These are phyloP conservation scores for Sporothrix variecibatus DNA, from an alignment of 2,329 filamentous ascomycete genomes.

Conservation along the genomic window DNA sequence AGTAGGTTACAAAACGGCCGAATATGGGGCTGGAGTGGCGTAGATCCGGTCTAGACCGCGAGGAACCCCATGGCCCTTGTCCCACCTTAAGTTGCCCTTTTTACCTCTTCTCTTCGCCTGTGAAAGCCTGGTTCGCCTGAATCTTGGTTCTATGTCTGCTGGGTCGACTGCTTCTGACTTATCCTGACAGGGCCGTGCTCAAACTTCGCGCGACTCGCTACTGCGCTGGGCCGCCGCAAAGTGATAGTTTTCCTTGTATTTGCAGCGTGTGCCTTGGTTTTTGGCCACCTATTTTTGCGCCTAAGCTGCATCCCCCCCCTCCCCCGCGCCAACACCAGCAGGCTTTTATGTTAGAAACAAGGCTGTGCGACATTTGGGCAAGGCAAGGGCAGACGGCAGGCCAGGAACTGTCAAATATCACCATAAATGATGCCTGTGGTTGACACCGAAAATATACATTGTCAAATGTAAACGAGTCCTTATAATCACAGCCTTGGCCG, in stretches of 20 bases:
- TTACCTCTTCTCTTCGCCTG: background rate
- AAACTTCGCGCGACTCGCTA: background rate
- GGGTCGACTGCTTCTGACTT: background rate
- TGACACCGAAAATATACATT: background rate
- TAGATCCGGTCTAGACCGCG: constrained; percentile 21
- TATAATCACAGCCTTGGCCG: background rate
- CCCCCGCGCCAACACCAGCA: background rate
- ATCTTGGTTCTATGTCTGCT: too few relatives aligned
- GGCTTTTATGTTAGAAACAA: background rate
- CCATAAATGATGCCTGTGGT: background rate
- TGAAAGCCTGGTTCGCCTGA: background rate
- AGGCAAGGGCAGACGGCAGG: background rate
- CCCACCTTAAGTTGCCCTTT: background rate
- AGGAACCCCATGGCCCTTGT: background rate
- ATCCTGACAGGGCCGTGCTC: background rate
- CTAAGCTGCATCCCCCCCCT: background rate
- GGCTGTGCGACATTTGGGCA: background rate
- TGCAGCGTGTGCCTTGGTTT: background rate
- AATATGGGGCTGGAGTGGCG: background rate
- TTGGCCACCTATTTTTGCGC: background rate
- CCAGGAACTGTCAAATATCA: background rate
- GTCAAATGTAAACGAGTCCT: background rate
- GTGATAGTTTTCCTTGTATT: background rate
- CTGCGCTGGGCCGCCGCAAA: background rate
- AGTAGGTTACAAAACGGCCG: background rate